A percentile compares a stretch with the other conserved stretches of the same genome.
These are phyloP conservation scores for Trebouxia sp. DNA, from an alignment of 139 green algal genomes.

Conservation along the genomic window DNA sequence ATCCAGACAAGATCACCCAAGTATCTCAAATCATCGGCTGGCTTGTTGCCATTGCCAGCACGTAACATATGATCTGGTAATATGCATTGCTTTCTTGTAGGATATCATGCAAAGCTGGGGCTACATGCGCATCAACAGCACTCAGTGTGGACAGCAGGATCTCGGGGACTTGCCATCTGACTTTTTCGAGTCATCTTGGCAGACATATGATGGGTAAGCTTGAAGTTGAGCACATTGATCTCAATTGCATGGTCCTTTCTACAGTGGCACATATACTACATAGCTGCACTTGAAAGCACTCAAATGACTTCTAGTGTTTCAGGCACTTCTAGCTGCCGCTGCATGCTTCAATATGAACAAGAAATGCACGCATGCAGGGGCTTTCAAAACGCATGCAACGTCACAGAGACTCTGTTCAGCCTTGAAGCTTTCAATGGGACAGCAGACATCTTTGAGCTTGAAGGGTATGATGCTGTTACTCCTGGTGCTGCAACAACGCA, in stretches of 20 bases:
- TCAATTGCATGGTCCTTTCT: neutral
- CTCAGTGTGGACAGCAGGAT: neutral
- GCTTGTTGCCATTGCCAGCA: too few relatives aligned
- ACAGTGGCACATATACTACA: neutral
- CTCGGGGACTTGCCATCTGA: neutral
- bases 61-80: too few relatives aligned
- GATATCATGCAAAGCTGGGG: neutral
- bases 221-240: neutral
- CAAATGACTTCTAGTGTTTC: neutral
- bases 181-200: neutral
- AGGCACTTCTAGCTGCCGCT: neutral
- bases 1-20: too few relatives aligned
- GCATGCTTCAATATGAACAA: neutral
- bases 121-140: constrained; percentile 18
- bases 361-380: constrained; percentile 12
- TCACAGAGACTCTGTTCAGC: neutral
- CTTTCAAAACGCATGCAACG: constrained; percentile 13
- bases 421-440: constrained; percentile 16
- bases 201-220: constrained; percentile 10
- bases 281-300: neutral
- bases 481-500: neutral
- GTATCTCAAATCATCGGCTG: too few relatives aligned
- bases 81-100: neutral
- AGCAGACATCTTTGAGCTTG: neutral
- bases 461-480: neutral